These are phyloP conservation scores for Dillenia turbinata DNA, from an alignment of 164 flowering plant genomes.

Conservation along the genomic window DNA sequence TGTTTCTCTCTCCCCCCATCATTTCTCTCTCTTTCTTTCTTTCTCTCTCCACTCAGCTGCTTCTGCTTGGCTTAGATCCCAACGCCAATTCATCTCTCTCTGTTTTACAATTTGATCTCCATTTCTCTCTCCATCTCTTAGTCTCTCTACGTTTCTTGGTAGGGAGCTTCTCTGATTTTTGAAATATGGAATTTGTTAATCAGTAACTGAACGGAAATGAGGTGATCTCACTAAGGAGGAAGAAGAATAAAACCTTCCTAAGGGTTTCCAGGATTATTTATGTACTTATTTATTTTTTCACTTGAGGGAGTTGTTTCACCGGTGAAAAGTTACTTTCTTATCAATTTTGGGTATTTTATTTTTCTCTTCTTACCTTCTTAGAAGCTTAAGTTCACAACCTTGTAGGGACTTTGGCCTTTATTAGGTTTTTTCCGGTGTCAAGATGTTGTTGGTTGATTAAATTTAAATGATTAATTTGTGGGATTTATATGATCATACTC, in stretches of 20 bases:
- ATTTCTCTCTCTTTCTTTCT: slow-evolving; percentile 1
- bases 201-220: background rate
- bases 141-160: background rate
- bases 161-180: background rate
- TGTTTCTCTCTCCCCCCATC: slow-evolving; percentile 10
- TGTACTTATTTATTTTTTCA: background rate
- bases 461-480: too few relatives aligned
- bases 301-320: background rate
- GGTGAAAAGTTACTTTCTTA: slow-evolving; percentile 3
- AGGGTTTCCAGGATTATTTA: slow-evolving; percentile 1
- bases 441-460: too few relatives aligned
- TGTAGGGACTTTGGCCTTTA: background rate
- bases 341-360: slow-evolving; percentile 19
- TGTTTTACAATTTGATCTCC: slow-evolving; percentile 7
- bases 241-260: background rate
- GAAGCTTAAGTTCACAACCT: background rate
- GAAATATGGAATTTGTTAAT: slow-evolving; percentile 4
- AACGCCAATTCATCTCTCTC: slow-evolving; percentile 31
- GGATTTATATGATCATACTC: too few relatives aligned
- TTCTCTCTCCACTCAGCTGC: slow-evolving; percentile 30
- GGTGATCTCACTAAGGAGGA: slow-evolving; percentile 1
- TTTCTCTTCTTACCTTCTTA: background rate
- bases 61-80: slow-evolving; percentile 38
- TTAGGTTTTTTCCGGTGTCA: background rate
- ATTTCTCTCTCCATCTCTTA: background rate